A percentile compares a stretch with the other conserved stretches of the same genome.
Evolutionary conservation across 2,329 filamentous ascomycete species (phyloP).

Genomic region (Ceratocystis alfenasii): DNA sequence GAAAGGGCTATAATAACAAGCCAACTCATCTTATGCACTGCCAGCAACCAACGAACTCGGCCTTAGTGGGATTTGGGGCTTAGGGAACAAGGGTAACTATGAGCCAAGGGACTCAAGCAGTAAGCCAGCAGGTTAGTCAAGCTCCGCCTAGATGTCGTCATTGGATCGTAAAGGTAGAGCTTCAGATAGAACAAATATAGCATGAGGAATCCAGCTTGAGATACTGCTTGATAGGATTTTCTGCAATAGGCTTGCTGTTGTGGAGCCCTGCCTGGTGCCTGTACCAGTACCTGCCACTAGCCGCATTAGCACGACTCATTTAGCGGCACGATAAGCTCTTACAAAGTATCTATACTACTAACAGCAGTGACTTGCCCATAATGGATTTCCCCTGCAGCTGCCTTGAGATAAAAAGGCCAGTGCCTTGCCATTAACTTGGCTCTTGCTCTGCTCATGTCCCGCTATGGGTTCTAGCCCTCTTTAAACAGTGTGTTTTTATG

Average conservation of each 20-base stretch:
- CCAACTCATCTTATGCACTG: conserved; percentile 3
- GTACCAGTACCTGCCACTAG: conserved; percentile 9
- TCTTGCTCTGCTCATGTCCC: neutral
- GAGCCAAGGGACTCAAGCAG: neutral
- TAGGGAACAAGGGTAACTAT: neutral
- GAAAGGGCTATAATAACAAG: neutral
- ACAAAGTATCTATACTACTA: conserved; percentile 1
- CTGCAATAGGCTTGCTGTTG: neutral
- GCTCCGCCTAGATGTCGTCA: neutral
- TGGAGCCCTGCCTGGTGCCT: neutral
- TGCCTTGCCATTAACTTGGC: neutral
- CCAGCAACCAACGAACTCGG: neutral
- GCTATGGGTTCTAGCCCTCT: conserved; percentile 2
- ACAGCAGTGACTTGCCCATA: neutral
- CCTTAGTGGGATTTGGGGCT: neutral
- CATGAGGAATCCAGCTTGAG: neutral
- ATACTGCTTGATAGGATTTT: neutral
- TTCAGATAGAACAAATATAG: neutral
- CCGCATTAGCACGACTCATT: neutral
- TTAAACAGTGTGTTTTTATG: neutral
- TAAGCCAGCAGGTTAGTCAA: neutral
- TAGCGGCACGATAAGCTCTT: neutral
- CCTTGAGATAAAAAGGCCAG: neutral
- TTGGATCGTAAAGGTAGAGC: neutral
- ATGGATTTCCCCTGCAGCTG: conserved; percentile 8